Evolutionary conservation across 192 early-diverging fungal species (phyloP), one percentile per base, ranked within the genome.

Genomic region (Coemansia sp.): DNA sequence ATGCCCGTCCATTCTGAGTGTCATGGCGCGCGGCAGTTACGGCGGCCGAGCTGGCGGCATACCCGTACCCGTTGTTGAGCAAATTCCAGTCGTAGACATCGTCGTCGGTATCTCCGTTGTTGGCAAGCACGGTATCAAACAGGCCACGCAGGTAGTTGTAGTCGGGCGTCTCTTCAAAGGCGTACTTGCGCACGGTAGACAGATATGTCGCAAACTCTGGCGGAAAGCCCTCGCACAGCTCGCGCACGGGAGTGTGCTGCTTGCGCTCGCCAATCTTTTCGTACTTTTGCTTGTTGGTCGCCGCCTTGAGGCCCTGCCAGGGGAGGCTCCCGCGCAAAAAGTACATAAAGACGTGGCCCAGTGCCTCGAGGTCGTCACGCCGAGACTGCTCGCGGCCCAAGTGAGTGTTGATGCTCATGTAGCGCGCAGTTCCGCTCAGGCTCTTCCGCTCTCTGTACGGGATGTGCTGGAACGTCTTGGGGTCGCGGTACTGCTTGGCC

Each of bases 201-300:
- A 95, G 80, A 65, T 93, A 95, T 36, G 90, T 87, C 14, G 88
- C 87, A 79, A 95, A 94, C 76, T 95, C 94, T 72, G 85, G 85
- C 2, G 94, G 93, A 66, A 88, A 90, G 3, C 90, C 88, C 31
- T 88, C 86, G 81, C 93, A 94, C 16, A 95, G 84, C 62, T 88
- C 79, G 65, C 92, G 93, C 13, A 91, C 89, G 21, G 87, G 85
- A 9, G 93, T 94, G 26, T 86, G 88, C 86, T 92, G 91, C 84
- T 95, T 95, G 82, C 90, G 90, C 65, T 93, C 92, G 91, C 92
- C 91, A 64, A 95, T 95, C 64, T 91, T 89, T 74, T 95, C 94
- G 76, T 95, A 94, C 77, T 94, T 94, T 88, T 93, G 91, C 77
- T 92, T 91, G 77, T 93, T 94, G 61, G 90, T 93, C 8, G 88